Conservation (phyloP, 1,284 basidiomycete species). For the Sphagnurus paluster region DNA sequence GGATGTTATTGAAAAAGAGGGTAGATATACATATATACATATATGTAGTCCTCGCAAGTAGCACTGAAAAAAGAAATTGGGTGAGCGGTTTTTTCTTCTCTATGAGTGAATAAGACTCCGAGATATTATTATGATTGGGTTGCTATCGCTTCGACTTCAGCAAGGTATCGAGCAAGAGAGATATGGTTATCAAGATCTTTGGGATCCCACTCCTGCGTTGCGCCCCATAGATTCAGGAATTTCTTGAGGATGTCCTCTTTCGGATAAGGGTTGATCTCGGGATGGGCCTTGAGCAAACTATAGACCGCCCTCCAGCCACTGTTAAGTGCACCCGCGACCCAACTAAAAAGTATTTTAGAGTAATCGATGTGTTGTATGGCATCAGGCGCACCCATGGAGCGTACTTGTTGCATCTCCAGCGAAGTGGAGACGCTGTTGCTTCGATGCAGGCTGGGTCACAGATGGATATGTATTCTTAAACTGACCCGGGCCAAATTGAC, state of each 20-base stretch:
- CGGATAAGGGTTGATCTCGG: slow-evolving; percentile 18
- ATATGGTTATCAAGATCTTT: slow-evolving; percentile 9
- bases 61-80: too few relatives aligned
- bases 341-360: slow-evolving; percentile 6
- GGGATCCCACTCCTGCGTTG: slow-evolving; percentile 19
- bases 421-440: slow-evolving; percentile 17
- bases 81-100: too few relatives aligned
- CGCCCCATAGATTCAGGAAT: slow-evolving; percentile 15
- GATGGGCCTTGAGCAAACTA: slow-evolving; percentile 15
- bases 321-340: slow-evolving; percentile 21
- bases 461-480: slow-evolving; percentile 19
- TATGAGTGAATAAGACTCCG: too few relatives aligned
- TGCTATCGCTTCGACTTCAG: not conserved
- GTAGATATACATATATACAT: too few relatives aligned
- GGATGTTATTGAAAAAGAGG: too few relatives aligned
- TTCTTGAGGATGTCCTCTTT: slow-evolving; percentile 17
- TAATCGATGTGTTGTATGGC: not conserved
- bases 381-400: slow-evolving; percentile 16
- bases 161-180: slow-evolving; percentile 8
- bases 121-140: too few relatives aligned
- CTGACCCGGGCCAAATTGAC: slow-evolving; percentile 19
- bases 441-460: slow-evolving; percentile 17
- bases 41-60: too few relatives aligned
- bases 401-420: slow-evolving; percentile 21
- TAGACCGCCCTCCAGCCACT: slow-evolving; percentile 17